Percentiles rank a stretch among this genome's conserved stretches.
These are phyloP conservation scores for Aspergillus pseudoglaucus DNA, from an alignment of 2,329 filamentous ascomycete genomes.

Conservation along the genomic window DNA sequence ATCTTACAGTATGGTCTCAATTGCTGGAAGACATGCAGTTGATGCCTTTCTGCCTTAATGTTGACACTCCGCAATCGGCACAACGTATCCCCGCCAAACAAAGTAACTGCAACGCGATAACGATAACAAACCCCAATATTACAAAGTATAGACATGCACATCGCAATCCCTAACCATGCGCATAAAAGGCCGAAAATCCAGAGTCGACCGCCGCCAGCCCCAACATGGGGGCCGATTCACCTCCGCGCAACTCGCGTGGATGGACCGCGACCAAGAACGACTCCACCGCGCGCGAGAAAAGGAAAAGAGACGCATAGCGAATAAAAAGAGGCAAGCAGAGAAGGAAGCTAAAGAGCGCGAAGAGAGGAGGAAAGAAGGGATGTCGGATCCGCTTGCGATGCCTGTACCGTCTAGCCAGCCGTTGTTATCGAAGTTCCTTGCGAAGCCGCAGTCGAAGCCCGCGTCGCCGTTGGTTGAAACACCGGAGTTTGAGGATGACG, in stretches of 20 bases:
- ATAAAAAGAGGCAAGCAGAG: slow-evolving; percentile 31
- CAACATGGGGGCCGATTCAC: slow-evolving; percentile 33
- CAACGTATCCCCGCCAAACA: slow-evolving; percentile 24
- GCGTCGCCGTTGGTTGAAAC: not conserved
- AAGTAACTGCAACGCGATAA: not conserved
- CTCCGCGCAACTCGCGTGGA: slow-evolving; percentile 28
- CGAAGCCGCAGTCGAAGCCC: slow-evolving; percentile 6
- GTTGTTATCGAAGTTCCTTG: slow-evolving; percentile 27
- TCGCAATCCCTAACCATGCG: slow-evolving; percentile 23
- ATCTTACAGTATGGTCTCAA: not conserved
- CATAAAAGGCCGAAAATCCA: slow-evolving; percentile 33
- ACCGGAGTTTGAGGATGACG: slow-evolving; percentile 1
- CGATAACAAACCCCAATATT: not conserved
- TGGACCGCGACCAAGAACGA: slow-evolving; percentile 38
- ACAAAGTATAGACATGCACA: slow-evolving; percentile 19
- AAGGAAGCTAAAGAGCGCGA: slow-evolving; percentile 29
- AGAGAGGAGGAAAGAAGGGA: slow-evolving; percentile 24
- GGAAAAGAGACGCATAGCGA: slow-evolving; percentile 26
- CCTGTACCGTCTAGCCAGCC: slow-evolving; percentile 30
- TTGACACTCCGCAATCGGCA: slow-evolving; percentile 15
- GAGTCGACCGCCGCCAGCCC: slow-evolving; percentile 31
- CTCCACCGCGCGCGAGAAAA: slow-evolving; percentile 32
- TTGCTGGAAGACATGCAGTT: slow-evolving; percentile 10
- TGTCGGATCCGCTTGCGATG: slow-evolving; percentile 25
- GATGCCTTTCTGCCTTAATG: not conserved